phyloP scores from a whole-genome alignment of 1,284 basidiomycete genomes.

The Trichosporon sp. region DNA sequence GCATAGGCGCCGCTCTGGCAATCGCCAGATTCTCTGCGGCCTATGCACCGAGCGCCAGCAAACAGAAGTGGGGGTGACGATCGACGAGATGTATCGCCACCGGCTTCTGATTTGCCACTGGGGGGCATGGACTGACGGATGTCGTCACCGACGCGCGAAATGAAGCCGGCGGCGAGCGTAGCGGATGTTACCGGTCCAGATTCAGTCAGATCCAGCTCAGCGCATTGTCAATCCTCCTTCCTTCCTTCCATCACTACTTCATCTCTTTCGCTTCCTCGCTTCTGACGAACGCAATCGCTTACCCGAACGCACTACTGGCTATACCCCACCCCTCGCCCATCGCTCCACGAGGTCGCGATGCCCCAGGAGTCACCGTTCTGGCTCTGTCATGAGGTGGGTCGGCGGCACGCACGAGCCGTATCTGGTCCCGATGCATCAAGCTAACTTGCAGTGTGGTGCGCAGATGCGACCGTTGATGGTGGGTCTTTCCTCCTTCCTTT shows the following conservation, averaged over 20 bases:
- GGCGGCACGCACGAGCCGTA: background rate
- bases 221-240: background rate
- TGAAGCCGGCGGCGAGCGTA: background rate
- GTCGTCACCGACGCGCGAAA: background rate
- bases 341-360: background rate
- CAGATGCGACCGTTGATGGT: conserved; percentile 40
- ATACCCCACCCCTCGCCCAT: no score
- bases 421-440: background rate
- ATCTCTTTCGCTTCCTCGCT: background rate
- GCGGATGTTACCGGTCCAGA: background rate
- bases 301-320: background rate
- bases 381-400: background rate
- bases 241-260: background rate
- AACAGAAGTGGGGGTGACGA: background rate
- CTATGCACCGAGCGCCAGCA: background rate
- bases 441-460: conserved; percentile 34
- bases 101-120: background rate
- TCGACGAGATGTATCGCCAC: background rate
- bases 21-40: no score
- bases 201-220: background rate
- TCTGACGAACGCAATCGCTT: background rate
- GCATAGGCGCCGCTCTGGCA: background rate
- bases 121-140: background rate
- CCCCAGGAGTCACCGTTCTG: background rate
- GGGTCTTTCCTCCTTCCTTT: background rate